Base-by-base conservation (phyloP, 1,284 basidiomycete species). In the Neolentinus lepideus region DNA sequence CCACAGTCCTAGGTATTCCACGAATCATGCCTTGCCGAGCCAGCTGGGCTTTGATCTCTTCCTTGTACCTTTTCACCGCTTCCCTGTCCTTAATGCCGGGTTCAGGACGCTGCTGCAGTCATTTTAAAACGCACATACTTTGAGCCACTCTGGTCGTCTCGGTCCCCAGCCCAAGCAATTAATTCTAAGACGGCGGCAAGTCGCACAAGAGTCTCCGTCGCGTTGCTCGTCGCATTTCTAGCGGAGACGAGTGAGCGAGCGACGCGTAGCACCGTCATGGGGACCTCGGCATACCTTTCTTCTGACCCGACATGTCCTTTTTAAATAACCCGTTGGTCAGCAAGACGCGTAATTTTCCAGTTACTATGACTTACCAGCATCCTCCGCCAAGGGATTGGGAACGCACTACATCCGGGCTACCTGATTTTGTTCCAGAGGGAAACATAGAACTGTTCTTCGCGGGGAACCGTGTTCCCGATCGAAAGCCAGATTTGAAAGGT, bases 151-250 rank as follows among this genome's bases (percentile, higher is more conserved):
- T 19, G 88, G 89, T 54, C 88, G 79, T 65, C 80, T 85, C 14
- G 83, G 74, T 4, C 88, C 89, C 88, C 88, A 91, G 19, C 88
- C 89, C 2, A 91, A 75, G 69, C 88, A 91, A 51, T 85, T 77
- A 63, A 91, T 86, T 54, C 81, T 81, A 22, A 91, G 75, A 43
- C 88, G 85, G 60, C 80, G 78, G 66, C 88, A 91, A 0, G 88
- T 91, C 62, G 81, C 78, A 69, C 88, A 91, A 2, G 88, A 85
- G 66, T 86, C 80, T 59, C 80, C 83, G 65, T 88, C 83, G 61
- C 85, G 81, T 63, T 87, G 82, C 65, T 90, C 88, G 68, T 91
- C 89, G 68, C 89, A 91, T 86, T 90, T 90, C 88, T 90, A 66
- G 26, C 38, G 26, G 33, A 46, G 53, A 22, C 27, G 4, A 26